Conservation (phyloP, 2,329 filamentous ascomycete genomes). For the Fusarium hainanense region DNA sequence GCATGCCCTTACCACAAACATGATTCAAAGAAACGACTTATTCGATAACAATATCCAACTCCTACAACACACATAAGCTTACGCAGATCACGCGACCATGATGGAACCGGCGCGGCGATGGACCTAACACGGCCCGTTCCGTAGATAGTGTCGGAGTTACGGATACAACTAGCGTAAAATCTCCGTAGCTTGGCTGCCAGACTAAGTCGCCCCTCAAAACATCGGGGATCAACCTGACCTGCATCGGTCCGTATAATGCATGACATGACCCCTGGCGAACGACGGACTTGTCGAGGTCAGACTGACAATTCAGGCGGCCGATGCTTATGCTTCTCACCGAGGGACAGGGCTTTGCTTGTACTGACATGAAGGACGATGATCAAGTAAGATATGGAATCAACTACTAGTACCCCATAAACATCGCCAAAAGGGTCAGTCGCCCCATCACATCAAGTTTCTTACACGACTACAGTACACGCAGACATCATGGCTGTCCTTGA, state of each 20-base stretch:
- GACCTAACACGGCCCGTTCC: not conserved
- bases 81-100: not conserved
- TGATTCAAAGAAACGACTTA: not conserved
- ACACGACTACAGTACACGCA: not conserved
- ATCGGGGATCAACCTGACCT: not conserved
- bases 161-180: not conserved
- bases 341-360: not conserved
- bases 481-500: not conserved
- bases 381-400: not conserved
- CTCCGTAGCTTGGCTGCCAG: no score
- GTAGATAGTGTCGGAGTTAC: not conserved
- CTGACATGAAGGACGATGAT: not conserved
- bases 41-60: not conserved
- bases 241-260: slow-evolving; percentile 1
- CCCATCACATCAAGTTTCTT: not conserved
- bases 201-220: no score
- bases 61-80: not conserved
- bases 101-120: not conserved
- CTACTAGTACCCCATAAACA: slow-evolving; percentile 1
- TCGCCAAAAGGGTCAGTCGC: not conserved
- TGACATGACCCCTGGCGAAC: not conserved
- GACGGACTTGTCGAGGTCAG: not conserved
- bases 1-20: not conserved
- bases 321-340: not conserved
- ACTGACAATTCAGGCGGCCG: not conserved